A percentile compares a stretch with the other conserved stretches of the same genome.
Evolutionary conservation across 768 basidiomycete species (phyloP).

Genomic region (Strobilomyces confusus): DNA sequence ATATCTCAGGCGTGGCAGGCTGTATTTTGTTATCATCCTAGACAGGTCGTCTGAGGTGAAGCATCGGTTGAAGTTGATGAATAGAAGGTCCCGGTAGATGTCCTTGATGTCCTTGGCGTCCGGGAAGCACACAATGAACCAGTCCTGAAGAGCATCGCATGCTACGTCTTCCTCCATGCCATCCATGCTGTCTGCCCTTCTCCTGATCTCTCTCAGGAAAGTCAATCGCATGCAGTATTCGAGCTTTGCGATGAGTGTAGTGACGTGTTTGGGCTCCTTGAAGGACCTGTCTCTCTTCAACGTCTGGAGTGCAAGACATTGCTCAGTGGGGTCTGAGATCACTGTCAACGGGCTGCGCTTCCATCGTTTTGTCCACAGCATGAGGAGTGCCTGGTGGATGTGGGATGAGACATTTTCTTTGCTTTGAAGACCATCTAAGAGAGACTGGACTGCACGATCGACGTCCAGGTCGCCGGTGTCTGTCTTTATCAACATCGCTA

Average conservation of each 20-base stretch:
- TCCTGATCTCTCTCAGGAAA: conserved; percentile 3
- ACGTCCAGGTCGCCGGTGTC: too few species aligned
- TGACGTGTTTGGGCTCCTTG: conserved; percentile 11
- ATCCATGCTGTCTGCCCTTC: background rate
- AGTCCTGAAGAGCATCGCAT: too few species aligned
- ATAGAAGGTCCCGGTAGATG: conserved; percentile 11
- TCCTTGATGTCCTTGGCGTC: too few species aligned
- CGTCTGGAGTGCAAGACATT: background rate
- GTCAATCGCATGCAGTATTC: conserved; percentile 9
- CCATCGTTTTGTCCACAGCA: too few species aligned
- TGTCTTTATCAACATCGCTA: too few species aligned
- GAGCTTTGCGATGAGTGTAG: conserved; percentile 2
- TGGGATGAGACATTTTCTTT: background rate
- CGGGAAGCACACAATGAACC: too few species aligned
- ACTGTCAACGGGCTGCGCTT: too few species aligned
- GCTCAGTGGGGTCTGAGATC: background rate
- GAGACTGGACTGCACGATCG: too few species aligned
- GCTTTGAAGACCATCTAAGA: too few species aligned
- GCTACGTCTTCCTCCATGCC: conserved; percentile 4
- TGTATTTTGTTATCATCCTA: background rate
- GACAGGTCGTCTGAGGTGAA: background rate
- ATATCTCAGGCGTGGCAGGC: background rate
- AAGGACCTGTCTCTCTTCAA: conserved; percentile 10
- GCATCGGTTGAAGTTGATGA: conserved; percentile 12
- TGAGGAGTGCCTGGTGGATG: too few species aligned